phyloP scores from a whole-genome alignment of 345 rosid genomes.

The Camelina laxa region DNA sequence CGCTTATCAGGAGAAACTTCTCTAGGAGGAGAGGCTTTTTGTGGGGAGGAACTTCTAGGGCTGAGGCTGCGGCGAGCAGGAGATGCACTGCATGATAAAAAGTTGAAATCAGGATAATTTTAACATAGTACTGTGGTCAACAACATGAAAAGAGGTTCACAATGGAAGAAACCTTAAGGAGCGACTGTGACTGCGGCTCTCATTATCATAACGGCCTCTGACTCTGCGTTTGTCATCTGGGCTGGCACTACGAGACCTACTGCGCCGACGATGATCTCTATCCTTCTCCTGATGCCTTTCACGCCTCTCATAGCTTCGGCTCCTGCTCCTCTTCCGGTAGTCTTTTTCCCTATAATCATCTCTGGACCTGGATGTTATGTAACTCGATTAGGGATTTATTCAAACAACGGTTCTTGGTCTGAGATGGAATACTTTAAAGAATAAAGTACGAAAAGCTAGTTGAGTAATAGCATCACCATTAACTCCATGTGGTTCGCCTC shows the following conservation, averaged over 20 bases:
- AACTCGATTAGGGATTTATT: neutral
- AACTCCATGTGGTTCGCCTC: neutral
- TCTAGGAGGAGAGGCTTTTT: constrained; percentile 45
- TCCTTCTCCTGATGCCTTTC: constrained; percentile 59
- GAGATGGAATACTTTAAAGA: neutral
- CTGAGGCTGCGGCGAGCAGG: constrained; percentile 55
- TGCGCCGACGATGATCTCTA: constrained; percentile 54
- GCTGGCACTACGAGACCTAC: constrained; percentile 67
- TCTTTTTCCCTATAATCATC: constrained; percentile 52
- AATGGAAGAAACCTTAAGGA: constrained; percentile 53
- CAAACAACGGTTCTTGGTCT: neutral
- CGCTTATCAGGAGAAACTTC: constrained; percentile 51
- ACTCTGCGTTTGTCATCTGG: constrained; percentile 58
- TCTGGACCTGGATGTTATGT: constrained; percentile 29
- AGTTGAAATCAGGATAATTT: constrained; percentile 6
- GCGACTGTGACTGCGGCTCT: constrained; percentile 53
- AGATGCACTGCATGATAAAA: constrained; percentile 50
- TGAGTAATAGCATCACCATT: neutral
- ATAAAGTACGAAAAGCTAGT: constrained; percentile 11
- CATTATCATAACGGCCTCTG: constrained; percentile 60
- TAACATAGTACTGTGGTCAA: neutral
- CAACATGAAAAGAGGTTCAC: neutral
- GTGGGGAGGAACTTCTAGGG: constrained; percentile 53
- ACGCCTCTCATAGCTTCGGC: constrained; percentile 54
- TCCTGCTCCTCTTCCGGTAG: constrained; percentile 57